Base-by-base conservation (phyloP, 345 rosid species). In the Euphorbia peplus region DNA sequence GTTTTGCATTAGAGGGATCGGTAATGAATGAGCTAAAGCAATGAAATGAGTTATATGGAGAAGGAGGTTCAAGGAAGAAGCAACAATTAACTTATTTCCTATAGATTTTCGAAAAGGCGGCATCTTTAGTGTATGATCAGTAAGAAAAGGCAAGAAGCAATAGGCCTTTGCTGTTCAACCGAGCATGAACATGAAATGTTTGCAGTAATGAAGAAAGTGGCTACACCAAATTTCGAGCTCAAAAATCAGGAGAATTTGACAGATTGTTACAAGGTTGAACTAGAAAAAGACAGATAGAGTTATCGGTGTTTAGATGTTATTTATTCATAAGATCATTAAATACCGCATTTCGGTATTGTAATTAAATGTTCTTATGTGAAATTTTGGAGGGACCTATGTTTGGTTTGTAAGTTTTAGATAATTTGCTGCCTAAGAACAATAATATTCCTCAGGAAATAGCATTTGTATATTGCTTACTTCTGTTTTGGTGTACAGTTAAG, bases 61-160 rank as follows among this genome's bases (percentile, higher is more conserved):
- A 89, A 86, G 97, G 97, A 42, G 98, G 98, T 41, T 87, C 97
- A 16, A 91, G 96, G 79, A 93, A 89, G 82, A 89, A 89, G 68
- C 84, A 89, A 64, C 96, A 89, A 66, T 77, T 91, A 26, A 76
- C 92, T 68, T 93, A 90, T 79, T 90, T 93, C 90, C 90, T 93
- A 22, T 93, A 84, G 82, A 52, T 24, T 46, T 16, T 60, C 30
- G 47, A 58, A 46, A 66, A 57, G 69, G n/a, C n/a, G n/a, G 42
- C 46, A 57, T 46, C 62, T 61, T 50, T 25, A 62, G 59, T 11
- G 12, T 19, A n/a, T 51, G 54, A 21, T 58, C 69, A 29, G 25
- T 30, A 32, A 44, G n/a, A n/a, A 4, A 21, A 14, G 60, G 41
- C 57, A 42, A 51, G 54, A 42, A 22, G 47, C 39, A 69, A 30